phyloP scores from a whole-genome alignment of 2,329 filamentous ascomycete species.

The Fonsecaea erecta region DNA sequence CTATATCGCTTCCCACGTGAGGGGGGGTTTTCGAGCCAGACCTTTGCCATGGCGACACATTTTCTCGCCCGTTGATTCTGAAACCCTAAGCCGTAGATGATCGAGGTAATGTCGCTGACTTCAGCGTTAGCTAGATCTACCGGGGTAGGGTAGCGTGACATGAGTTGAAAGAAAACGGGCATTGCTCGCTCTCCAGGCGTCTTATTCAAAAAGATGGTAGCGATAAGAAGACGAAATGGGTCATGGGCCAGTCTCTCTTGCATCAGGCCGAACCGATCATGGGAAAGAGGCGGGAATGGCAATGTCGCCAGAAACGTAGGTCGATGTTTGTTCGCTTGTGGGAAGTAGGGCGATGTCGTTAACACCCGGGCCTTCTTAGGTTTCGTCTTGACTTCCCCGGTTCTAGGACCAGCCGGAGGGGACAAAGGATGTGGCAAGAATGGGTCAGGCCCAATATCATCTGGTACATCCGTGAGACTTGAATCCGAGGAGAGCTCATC shows the following conservation, averaged over 20 bases:
- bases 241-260: slow-evolving; percentile 77
- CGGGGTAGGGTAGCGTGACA: slow-evolving; percentile 70
- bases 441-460: slow-evolving; percentile 39
- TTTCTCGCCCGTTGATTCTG: slow-evolving; percentile 68
- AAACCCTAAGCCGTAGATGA: slow-evolving; percentile 74
- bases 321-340: slow-evolving; percentile 38
- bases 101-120: slow-evolving; percentile 60
- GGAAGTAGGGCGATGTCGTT: slow-evolving; percentile 50
- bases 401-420: slow-evolving; percentile 14
- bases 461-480: slow-evolving; percentile 44
- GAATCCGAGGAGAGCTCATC: slow-evolving; percentile 43
- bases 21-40: slow-evolving; percentile 70
- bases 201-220: slow-evolving; percentile 82
- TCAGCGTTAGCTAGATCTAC: slow-evolving; percentile 64
- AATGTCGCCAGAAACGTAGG: slow-evolving; percentile 51
- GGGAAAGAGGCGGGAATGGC: slow-evolving; percentile 69
- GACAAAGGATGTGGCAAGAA: slow-evolving; percentile 16
- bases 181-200: slow-evolving; percentile 76
- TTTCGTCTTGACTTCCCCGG: slow-evolving; percentile 26
- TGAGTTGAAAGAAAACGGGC: slow-evolving; percentile 73
- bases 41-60: slow-evolving; percentile 71
- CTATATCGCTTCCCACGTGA: slow-evolving; percentile 61
- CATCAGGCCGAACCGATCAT: slow-evolving; percentile 73
- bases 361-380: slow-evolving; percentile 13
- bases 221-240: slow-evolving; percentile 80